Evolutionary conservation across 805 yeast genomes (phyloP).

Genomic region (Lachancea cidri): DNA sequence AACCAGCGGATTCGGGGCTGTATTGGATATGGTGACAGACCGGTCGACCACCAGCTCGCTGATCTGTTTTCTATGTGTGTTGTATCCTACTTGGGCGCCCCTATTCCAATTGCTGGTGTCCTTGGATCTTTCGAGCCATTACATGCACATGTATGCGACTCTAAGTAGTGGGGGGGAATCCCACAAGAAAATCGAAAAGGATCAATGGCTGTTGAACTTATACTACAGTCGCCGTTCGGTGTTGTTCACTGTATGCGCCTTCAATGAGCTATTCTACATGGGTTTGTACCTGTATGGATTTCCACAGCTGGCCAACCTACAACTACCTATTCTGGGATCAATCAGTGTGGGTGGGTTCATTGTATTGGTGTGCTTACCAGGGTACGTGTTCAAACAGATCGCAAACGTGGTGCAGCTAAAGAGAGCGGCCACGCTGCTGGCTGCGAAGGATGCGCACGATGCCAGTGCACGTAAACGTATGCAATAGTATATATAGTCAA

Average conservation of each 20-base stretch:
- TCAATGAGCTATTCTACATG: slow-evolving; percentile 89
- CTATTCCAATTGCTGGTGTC: slow-evolving; percentile 81
- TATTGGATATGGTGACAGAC: slow-evolving; percentile 97
- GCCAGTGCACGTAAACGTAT: slow-evolving; percentile 22
- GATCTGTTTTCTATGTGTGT: slow-evolving; percentile 75
- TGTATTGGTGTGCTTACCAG: slow-evolving; percentile 64
- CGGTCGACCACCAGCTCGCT: slow-evolving; percentile 95
- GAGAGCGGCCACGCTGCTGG: slow-evolving; percentile 78
- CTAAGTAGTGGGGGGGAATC: slow-evolving; percentile 70
- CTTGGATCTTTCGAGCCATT: slow-evolving; percentile 86
- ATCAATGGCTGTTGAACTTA: slow-evolving; percentile 67
- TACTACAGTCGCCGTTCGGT: slow-evolving; percentile 85
- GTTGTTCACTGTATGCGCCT: slow-evolving; percentile 82
- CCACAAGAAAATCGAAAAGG: slow-evolving; percentile 77
- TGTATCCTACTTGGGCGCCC: slow-evolving; percentile 54
- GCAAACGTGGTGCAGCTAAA: slow-evolving; percentile 85
- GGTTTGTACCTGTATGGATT: slow-evolving; percentile 79
- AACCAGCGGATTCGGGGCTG: slow-evolving; percentile 91
- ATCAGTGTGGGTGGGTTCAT: slow-evolving; percentile 58
- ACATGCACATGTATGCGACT: slow-evolving; percentile 98
- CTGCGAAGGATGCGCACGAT: slow-evolving; percentile 55
- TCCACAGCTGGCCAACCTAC: slow-evolving; percentile 20
- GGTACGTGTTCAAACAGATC: slow-evolving; percentile 86
- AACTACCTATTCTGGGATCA: slow-evolving; percentile 24
- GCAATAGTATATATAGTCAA: slow-evolving; percentile 1